Evolutionary conservation across 2,329 filamentous ascomycete genomes (phyloP).

Genomic region (Calonectria hongkongensis): DNA sequence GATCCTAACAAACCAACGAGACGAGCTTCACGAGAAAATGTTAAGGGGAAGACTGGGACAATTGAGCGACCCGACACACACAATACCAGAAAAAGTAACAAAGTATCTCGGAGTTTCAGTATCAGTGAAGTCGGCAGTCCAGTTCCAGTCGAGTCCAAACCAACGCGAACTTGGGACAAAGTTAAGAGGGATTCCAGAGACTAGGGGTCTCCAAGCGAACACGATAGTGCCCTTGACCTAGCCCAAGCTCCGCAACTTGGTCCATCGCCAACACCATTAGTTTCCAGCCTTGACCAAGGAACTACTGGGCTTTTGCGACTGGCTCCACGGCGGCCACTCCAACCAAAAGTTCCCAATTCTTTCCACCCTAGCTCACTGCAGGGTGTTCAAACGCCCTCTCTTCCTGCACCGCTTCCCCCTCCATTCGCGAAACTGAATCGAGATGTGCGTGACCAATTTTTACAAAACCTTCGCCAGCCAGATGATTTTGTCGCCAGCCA

Average conservation of each 20-base stretch:
- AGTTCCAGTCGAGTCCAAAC: slow-evolving; percentile 39
- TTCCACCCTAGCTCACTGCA: background rate
- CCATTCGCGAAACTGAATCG: slow-evolving; percentile 27
- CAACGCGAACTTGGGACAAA: background rate
- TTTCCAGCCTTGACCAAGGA: slow-evolving; percentile 3
- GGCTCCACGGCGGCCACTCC: slow-evolving; percentile 17
- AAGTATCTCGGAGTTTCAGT: slow-evolving; percentile 51
- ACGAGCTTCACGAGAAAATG: background rate
- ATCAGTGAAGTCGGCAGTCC: slow-evolving; percentile 55
- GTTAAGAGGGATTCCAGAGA: slow-evolving; percentile 13
- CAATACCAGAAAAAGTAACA: slow-evolving; percentile 38
- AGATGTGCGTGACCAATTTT: slow-evolving; percentile 46
- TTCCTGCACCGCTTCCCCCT: background rate
- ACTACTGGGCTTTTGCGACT: slow-evolving; percentile 26
- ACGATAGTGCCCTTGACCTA: slow-evolving; percentile 35
- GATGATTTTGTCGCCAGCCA: slow-evolving; percentile 21
- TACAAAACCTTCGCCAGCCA: slow-evolving; percentile 42
- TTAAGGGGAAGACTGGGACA: background rate
- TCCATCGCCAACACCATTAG: slow-evolving; percentile 38
- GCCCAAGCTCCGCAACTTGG: slow-evolving; percentile 32
- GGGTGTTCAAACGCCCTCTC: background rate
- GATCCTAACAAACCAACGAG: slow-evolving; percentile 25
- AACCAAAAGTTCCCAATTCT: slow-evolving; percentile 5
- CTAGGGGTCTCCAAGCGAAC: slow-evolving; percentile 16
- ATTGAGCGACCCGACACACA: slow-evolving; percentile 1